Base-by-base conservation (phyloP, 805 yeast genomes). In the Candida wancherniae region DNA sequence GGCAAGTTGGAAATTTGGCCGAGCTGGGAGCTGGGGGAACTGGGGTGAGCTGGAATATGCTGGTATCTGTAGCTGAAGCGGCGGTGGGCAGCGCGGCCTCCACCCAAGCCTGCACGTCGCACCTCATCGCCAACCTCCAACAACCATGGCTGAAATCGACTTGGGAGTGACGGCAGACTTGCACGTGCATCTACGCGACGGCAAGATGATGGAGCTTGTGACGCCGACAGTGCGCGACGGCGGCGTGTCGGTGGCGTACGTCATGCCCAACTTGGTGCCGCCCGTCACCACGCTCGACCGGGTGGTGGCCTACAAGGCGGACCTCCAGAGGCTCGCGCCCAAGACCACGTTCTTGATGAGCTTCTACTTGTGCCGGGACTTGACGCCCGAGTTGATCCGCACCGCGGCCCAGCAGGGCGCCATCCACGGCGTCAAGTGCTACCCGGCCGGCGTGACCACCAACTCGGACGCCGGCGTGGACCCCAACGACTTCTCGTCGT, bases 391-490 rank as follows among this genome's bases (percentile, higher is more conserved):
- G 43, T 64, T 86, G 23, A 80, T 92, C 34, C 77, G 74, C 33
- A 73, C 76, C 40, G 97, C 97, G 20, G 94, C 88, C 6, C 53
- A 67, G 33, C 49, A 60, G 11, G 79, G 79, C 2, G 77, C 76
- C 22, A 77, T 90, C 33, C 69, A 77, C 18, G 99, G 99, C 34
- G 85, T 92, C 45, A 92, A 92, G 58, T 87, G 95, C 55, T 92
- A 92, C 57, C 99, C 99, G 24, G 97, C 97, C 2, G 99, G 99
- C 26, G 99, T 92, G 19, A 92, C 99, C n/a, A 92, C 99, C 22
- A 92, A 92, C 63, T 86, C 96, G 7, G 59, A 73, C 28, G 84
- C 80, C 3, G 98, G 98, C 29, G 96, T 92, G 15, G 92, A 84
- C 55, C 94, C 94, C 15, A 85, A 87, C 48, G 95, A 90, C 50